Evolutionary conservation across 1,139 yeast species (phyloP).

Genomic region (Sugiyamaella castrensis): DNA sequence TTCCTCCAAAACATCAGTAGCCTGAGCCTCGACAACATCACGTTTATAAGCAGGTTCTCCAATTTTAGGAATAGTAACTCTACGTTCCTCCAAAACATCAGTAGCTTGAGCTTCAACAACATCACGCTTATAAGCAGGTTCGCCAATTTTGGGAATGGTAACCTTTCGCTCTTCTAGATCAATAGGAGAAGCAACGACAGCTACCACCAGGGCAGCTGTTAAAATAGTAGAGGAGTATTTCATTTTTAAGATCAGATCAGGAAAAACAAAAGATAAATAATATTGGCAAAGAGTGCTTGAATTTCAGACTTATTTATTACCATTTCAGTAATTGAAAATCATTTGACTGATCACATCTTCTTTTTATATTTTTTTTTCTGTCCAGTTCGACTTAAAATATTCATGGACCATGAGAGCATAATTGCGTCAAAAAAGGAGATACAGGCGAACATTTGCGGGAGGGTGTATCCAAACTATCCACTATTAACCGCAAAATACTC

Average conservation of each 20-base stretch:
- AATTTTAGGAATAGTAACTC: conserved; percentile 8
- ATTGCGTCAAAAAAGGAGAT: too few species aligned
- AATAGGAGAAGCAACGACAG: conserved; percentile 9
- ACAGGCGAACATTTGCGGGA: too few species aligned
- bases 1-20: conserved; percentile 3
- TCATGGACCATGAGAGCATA: too few species aligned
- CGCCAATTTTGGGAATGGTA: conserved; percentile 11
- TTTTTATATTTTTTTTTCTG: conserved; percentile 1
- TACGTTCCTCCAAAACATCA: conserved; percentile 12
- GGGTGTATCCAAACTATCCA: too few species aligned
- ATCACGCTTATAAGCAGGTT: conserved; percentile 14
- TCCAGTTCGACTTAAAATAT: too few species aligned
- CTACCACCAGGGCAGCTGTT: conserved; percentile 3
- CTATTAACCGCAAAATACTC: too few species aligned
- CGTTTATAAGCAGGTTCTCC: conserved; percentile 15
- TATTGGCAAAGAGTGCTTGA: not conserved
- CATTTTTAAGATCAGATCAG: conserved; percentile 3
- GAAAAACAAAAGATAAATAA: not conserved
- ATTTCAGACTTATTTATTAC: not conserved
- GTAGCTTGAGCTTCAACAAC: conserved; percentile 2
- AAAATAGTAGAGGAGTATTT: conserved; percentile 6
- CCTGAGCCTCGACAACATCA: conserved; percentile 6
- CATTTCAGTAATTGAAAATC: not conserved
- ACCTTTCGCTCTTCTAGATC: conserved; percentile 9
- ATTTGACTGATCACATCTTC: not conserved